Evolutionary conservation across 2,329 filamentous ascomycete genomes (phyloP).

Genomic region (Elsinoe perseae): DNA sequence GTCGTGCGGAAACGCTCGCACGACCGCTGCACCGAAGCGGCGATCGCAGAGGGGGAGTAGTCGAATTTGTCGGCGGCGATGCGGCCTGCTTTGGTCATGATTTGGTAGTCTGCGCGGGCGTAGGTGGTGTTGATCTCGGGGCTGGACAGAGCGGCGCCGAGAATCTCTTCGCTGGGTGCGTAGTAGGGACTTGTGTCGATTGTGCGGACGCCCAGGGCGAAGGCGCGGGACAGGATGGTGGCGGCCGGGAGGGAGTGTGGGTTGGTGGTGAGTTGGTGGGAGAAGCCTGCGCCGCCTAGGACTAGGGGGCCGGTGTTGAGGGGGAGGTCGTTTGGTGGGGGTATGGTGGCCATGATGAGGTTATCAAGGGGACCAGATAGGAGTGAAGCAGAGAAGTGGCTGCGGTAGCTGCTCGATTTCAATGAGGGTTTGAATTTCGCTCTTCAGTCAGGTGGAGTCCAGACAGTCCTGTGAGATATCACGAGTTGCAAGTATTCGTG

Average conservation of each 20-base stretch:
- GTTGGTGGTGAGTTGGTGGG: conserved; percentile 64
- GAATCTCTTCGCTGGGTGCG: conserved; percentile 66
- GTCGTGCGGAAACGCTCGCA: conserved; percentile 53
- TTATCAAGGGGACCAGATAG: background rate
- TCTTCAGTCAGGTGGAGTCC: too few relatives aligned
- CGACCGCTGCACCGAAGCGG: conserved; percentile 54
- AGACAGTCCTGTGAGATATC: too few relatives aligned
- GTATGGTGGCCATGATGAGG: background rate
- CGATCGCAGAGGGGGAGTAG: conserved; percentile 57
- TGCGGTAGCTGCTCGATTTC: too few relatives aligned
- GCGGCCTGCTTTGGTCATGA: conserved; percentile 67
- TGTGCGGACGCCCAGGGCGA: conserved; percentile 58
- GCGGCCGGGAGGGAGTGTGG: conserved; percentile 58
- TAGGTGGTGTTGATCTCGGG: conserved; percentile 46
- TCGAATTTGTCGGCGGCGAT: conserved; percentile 56
- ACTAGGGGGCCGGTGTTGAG: conserved; percentile 60
- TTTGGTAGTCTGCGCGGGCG: conserved; percentile 49
- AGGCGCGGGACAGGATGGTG: conserved; percentile 58
- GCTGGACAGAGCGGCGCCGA: conserved; percentile 49
- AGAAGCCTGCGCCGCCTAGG: conserved; percentile 76
- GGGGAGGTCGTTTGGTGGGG: background rate
- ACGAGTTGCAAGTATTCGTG: too few relatives aligned
- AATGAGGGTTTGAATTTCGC: too few relatives aligned
- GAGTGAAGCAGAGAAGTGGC: background rate
- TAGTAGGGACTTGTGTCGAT: conserved; percentile 85